Evolutionary conservation across 177 flowering plant genomes (phyloP), one percentile per base, ranked within the genome.

Genomic region (Telopea speciosissima): DNA sequence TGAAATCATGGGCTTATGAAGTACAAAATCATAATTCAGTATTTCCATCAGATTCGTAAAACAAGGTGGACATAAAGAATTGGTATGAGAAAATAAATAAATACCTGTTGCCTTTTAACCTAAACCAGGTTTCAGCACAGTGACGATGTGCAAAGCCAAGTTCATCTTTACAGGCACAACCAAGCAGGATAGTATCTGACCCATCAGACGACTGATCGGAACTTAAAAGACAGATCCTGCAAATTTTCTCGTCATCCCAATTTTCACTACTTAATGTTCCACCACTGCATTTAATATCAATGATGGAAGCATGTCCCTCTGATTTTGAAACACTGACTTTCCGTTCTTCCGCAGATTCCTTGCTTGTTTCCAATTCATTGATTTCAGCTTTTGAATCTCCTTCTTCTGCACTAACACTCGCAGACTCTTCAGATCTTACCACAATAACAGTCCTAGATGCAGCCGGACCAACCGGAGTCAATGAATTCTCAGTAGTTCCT

Each of bases 71-170:
- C 24, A 54, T 40, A 63, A 24, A 54, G 16, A 54, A 14, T 11
- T 25, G 56, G 22, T 49, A 58, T 22, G 17, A 25, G 42, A 70
- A 25, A 21, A 24, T 65, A 49, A 23, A 24, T 52, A 42, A 26
- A 67, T 77, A 81, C 86, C 80, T 78, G 67, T 76, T 78, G 24
- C 84, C 84, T 73, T 76, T 83, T 2, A 66, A 69, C 71, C 71
- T 67, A 61, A 83, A 83, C 86, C 86, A 83, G 28, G 78, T 63
- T 70, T 74, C 77, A 2, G 86, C 84, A 23, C 86, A 83, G 66
- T 68, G 81, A 11, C 74, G 73, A 72, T 83, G 84, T 21, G 83
- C 79, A 25, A 69, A 71, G 8, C 81, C 79, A 21, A 83, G 80
- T 36, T 79, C 86, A 11, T 66, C 81, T 59, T 79, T 81, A 78